Evolutionary conservation across 2,329 filamentous ascomycete species (phyloP), one percentile per base, ranked within the genome.

Genomic region (Phialophora macrospora): DNA sequence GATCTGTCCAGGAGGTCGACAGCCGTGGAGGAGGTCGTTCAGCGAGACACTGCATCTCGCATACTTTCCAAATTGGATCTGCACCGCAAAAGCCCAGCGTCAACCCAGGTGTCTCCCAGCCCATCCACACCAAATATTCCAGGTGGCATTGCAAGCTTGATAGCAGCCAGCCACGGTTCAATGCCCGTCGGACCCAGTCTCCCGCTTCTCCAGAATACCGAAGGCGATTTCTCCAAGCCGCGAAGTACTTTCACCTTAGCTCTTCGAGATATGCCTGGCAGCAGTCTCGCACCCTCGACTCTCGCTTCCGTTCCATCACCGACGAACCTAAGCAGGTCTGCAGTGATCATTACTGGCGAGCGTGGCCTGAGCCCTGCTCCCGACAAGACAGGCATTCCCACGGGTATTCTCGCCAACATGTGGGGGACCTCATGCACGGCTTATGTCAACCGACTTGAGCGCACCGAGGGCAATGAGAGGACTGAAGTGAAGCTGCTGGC

Each of bases 61-160:
- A 92, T 98, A 69, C 97, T 97, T 76, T 92, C 96, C 76, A 97
- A 93, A 77, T 84, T 97, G 52, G 94, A 97, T 77, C 83, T 97
- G 64, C 91, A 96, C 76, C 88, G 94, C 70, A 96, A 94, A 75
- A 84, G 88, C 20, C 77, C 75, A 44, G 87, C 88, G 6, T 85
- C 88, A 67, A 78, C 78, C 32, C 79, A 79, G 67, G 73, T 77
- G 20, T 78, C 78, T 71, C 56, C 75, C 60, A 79, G 80, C 28
- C 77, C 76, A 61, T 81, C 76, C 44, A 75, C 77, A 44, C 75
- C 75, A 1, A 70, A 67, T 48, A 48, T 66, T 12, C 72, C 76
- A 24, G 82, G 83, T 63, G 93, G 93, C 30, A 93, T 97, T 71
- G 91, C 92, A 41, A 90, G 90, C 76, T 82, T 97, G 59, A 93